Conservation (phyloP, 2,329 filamentous ascomycete genomes). For the Phyllosticta capitalensis region DNA sequence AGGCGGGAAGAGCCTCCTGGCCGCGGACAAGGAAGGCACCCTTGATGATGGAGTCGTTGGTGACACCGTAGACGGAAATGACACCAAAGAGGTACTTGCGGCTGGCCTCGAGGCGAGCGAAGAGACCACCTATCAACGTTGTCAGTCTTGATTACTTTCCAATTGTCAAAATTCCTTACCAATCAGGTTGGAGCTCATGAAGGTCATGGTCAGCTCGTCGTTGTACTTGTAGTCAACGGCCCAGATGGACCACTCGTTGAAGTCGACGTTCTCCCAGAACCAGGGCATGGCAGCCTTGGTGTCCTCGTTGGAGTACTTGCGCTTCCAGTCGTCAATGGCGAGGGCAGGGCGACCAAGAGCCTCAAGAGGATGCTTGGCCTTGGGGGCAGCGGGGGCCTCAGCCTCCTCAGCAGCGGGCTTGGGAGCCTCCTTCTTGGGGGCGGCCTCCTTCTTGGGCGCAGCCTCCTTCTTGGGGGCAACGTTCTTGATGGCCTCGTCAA, state of each 20-base stretch:
- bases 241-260: slow-evolving; percentile 95
- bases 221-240: slow-evolving; percentile 97
- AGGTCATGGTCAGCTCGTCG: slow-evolving; percentile 89
- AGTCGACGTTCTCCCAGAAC: slow-evolving; percentile 96
- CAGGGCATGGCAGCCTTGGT: slow-evolving; percentile 78
- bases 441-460: slow-evolving; percentile 58
- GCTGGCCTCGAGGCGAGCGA: slow-evolving; percentile 89
- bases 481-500: slow-evolving; percentile 71
- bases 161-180: slow-evolving; percentile 36
- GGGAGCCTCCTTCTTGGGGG: slow-evolving; percentile 48
- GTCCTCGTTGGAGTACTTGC: slow-evolving; percentile 95
- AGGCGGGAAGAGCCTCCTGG: slow-evolving; percentile 74
- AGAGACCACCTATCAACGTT: slow-evolving; percentile 62
- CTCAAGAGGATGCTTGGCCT: slow-evolving; percentile 95
- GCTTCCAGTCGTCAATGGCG: slow-evolving; percentile 95
- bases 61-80: slow-evolving; percentile 77
- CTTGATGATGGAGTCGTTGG: slow-evolving; percentile 82
- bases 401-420: slow-evolving; percentile 54
- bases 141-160: slow-evolving; percentile 14
- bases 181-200: slow-evolving; percentile 99
- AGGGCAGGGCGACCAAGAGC: slow-evolving; percentile 69
- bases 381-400: slow-evolving; percentile 56
- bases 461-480: slow-evolving; percentile 61
- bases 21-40: slow-evolving; percentile 94
- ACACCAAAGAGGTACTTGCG: slow-evolving; percentile 97